Base-by-base conservation (phyloP, 257 asterid species). In the Jacaranda mimosifolia region DNA sequence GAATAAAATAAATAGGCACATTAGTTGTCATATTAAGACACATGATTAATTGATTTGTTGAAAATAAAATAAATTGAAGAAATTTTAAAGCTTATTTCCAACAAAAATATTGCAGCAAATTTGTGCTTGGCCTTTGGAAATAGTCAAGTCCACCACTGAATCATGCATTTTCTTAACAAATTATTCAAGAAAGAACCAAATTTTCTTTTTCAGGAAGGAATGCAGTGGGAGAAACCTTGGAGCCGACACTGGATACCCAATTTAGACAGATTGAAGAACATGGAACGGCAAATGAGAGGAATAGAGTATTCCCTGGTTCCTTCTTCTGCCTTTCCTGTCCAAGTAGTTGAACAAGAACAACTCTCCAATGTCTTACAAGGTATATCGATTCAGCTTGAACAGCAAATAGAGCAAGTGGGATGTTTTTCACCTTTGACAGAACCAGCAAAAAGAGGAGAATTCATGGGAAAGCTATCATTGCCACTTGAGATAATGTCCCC, bases 211-310 rank as follows among this genome's bases (percentile, higher is more conserved):
- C 82, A 92, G 97, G 91, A 83, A 10, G 96, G 91, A 3, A 17
- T 90, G 78, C 43, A 68, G 57, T 89, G 96, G 94, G 97, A 92
- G 85, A 89, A 80, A 72, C 86, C 89, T 0, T 88, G 90, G 90
- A 77, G 83, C 19, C 64, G 70, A 32, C 53, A 67, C 8, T 51
- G 48, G 55, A 53, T 35, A 13, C 56, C 64, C 40, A 83, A 81
- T 21, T 84, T 26, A 55, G 88, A 84, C 49, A 83, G 82, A 64
- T 62, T 92, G 72, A 78, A 80, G 73, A 72, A 67, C 42, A 58
- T 89, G 81, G 96, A 92, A 71, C 82, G 66, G 6, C 63, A 86
- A 0, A 79, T 90, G 85, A 84, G 85, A 77, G 94, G 91, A 73
- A 81, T 92, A 56, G 94, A 92, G 77, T 79, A 87, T 63, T 85